Conservation (phyloP, 805 yeast species). For the Zygotorulaspora chibaensis region DNA sequence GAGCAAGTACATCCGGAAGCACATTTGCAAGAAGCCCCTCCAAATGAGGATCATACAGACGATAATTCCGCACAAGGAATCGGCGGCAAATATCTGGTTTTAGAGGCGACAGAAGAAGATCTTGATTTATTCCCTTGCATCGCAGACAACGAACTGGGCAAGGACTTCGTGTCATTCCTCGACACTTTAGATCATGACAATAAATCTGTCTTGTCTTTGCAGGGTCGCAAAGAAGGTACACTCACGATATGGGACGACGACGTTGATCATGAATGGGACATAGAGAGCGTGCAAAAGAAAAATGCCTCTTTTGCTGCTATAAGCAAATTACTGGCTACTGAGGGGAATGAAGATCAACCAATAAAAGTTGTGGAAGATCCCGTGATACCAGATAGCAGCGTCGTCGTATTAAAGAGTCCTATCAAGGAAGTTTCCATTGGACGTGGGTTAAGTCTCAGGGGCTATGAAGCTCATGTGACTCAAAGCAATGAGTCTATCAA, state of each 20-base stretch:
- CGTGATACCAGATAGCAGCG: slow-evolving; percentile 2
- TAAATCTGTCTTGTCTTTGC: slow-evolving; percentile 9
- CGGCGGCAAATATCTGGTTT: neutral
- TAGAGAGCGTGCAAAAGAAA: slow-evolving; percentile 5
- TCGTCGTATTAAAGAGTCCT: slow-evolving; percentile 18
- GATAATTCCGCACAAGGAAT: neutral
- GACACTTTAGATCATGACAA: slow-evolving; percentile 14
- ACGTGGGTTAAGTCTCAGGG: slow-evolving; percentile 22
- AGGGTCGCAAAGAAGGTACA: neutral
- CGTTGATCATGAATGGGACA: slow-evolving; percentile 9
- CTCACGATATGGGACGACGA: slow-evolving; percentile 18
- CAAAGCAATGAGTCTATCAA: slow-evolving; percentile 10
- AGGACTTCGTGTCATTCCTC: slow-evolving; percentile 17
- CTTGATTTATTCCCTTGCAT: slow-evolving; percentile 8
- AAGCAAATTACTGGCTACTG: slow-evolving; percentile 9
- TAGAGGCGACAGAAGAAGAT: neutral
- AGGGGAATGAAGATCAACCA: neutral
- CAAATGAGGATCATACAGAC: neutral
- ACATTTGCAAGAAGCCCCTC: neutral
- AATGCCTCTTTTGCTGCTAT: slow-evolving; percentile 14
- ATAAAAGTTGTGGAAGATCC: neutral
- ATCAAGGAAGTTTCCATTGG: slow-evolving; percentile 22
- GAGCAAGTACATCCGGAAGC: neutral
- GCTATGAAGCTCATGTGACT: slow-evolving; percentile 17
- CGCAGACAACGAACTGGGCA: slow-evolving; percentile 14